Evolutionary conservation across 257 asterid species (phyloP).

Genomic region (Rhazya stricta): DNA sequence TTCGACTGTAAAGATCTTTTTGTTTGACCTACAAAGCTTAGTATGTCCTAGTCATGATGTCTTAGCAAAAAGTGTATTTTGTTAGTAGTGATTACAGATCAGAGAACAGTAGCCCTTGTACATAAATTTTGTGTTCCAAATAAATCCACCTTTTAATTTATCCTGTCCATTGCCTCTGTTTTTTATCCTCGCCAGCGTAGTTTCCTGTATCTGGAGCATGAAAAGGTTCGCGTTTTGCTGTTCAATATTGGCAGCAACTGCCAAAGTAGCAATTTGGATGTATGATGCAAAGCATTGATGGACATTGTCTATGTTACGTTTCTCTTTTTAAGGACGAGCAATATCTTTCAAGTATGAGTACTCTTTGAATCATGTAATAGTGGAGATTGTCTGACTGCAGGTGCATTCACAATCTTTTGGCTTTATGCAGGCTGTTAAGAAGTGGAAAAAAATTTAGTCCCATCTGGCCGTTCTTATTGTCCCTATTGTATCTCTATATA

Average conservation of each 20-base stretch:
- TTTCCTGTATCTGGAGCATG: not conserved
- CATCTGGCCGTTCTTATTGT: constrained; percentile 1
- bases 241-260: constrained; percentile 21
- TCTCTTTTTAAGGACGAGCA: constrained; percentile 7
- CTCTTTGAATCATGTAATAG: constrained; percentile 1
- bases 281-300: constrained; percentile 22
- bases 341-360: not conserved
- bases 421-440: constrained; percentile 2
- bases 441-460: not conserved
- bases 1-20: constrained; percentile 73
- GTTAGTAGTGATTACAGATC: constrained; percentile 66
- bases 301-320: not conserved
- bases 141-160: constrained; percentile 41
- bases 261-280: constrained; percentile 13
- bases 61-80: constrained; percentile 47
- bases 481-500: not conserved
- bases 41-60: constrained; percentile 45
- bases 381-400: constrained; percentile 11
- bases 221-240: not conserved
- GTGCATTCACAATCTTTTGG: not conserved
- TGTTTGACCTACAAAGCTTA: constrained; percentile 40
- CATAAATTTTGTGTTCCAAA: constrained; percentile 57
- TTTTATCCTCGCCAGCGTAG: not conserved
- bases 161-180: constrained; percentile 17
- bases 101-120: constrained; percentile 59